A percentile compares a stretch with the other conserved stretches of the same genome.
phyloP scores from a whole-genome alignment of 1,139 yeast species.

The Geotrichum candidum region DNA sequence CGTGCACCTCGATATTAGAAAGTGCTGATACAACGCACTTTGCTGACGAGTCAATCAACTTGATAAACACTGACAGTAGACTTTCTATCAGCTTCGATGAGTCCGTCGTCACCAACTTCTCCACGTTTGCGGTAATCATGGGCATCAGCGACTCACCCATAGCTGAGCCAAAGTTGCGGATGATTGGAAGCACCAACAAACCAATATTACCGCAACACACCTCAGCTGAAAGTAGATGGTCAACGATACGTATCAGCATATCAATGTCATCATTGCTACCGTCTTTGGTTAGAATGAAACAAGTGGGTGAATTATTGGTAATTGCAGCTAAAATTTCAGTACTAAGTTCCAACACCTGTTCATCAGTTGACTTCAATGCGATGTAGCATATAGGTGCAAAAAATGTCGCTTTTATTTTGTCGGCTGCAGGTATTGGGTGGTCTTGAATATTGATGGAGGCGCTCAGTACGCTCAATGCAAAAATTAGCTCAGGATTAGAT shows the following conservation, averaged over 20 bases:
- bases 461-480: constrained; percentile 64
- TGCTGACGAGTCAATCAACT: constrained; percentile 58
- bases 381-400: constrained; percentile 51
- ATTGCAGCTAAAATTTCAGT: constrained; percentile 68
- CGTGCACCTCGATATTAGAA: constrained; percentile 32
- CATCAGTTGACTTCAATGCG: constrained; percentile 55
- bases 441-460: constrained; percentile 44
- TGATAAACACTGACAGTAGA: constrained; percentile 68
- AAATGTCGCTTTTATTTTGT: constrained; percentile 44
- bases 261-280: constrained; percentile 47
- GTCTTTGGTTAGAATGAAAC: constrained; percentile 36
- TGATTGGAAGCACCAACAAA: constrained; percentile 39
- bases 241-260: constrained; percentile 27
- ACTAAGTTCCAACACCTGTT: constrained; percentile 70
- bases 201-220: constrained; percentile 68
- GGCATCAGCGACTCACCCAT: constrained; percentile 51
- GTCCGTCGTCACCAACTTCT: constrained; percentile 56
- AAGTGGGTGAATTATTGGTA: constrained; percentile 45
- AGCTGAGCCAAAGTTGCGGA: constrained; percentile 50
- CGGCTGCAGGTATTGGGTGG: constrained; percentile 43
- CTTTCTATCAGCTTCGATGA: constrained; percentile 72
- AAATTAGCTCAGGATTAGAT: constrained; percentile 46
- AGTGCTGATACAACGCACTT: constrained; percentile 57
- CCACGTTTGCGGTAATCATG: constrained; percentile 67
- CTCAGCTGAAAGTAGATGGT: constrained; percentile 57